phyloP scores from a whole-genome alignment of 306 rosid genomes.

The Albizia julibrissin region DNA sequence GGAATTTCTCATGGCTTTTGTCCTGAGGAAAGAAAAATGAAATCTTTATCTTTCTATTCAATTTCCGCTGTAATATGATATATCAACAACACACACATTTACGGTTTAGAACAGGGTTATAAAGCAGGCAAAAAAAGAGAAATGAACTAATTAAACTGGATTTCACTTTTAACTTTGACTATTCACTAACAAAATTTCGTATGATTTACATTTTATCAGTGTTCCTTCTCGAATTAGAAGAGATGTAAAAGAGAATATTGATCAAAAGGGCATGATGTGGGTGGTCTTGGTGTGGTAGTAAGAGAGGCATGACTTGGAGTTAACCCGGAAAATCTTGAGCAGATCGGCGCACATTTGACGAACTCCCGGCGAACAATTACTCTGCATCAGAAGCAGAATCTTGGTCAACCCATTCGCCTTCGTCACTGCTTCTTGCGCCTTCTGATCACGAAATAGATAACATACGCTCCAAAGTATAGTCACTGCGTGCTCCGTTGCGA shows the following conservation, averaged over 20 bases:
- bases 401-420: slow-evolving; percentile 81
- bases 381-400: slow-evolving; percentile 87
- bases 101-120: neutral
- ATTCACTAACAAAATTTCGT: slow-evolving; percentile 65
- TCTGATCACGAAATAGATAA: slow-evolving; percentile 63
- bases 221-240: neutral
- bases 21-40: neutral
- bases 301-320: slow-evolving; percentile 65
- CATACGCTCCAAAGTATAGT: slow-evolving; percentile 90
- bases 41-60: neutral
- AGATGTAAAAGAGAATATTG: neutral
- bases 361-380: slow-evolving; percentile 69
- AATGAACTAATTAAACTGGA: slow-evolving; percentile 21
- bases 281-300: slow-evolving; percentile 82
- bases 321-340: slow-evolving; percentile 76
- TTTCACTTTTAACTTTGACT: slow-evolving; percentile 33
- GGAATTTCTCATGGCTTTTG: neutral
- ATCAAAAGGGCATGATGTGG: slow-evolving; percentile 90
- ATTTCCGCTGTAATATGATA: neutral
- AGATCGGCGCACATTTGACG: slow-evolving; percentile 84
- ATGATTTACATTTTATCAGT: slow-evolving; percentile 48
- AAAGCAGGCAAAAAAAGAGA: neutral
- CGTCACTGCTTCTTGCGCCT: slow-evolving; percentile 69
- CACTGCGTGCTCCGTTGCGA: slow-evolving; percentile 85
- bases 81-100: neutral